Evolutionary conservation across 345 rosid genomes (phyloP), one percentile per base, ranked within the genome.

Genomic region (Clausena lansium): DNA sequence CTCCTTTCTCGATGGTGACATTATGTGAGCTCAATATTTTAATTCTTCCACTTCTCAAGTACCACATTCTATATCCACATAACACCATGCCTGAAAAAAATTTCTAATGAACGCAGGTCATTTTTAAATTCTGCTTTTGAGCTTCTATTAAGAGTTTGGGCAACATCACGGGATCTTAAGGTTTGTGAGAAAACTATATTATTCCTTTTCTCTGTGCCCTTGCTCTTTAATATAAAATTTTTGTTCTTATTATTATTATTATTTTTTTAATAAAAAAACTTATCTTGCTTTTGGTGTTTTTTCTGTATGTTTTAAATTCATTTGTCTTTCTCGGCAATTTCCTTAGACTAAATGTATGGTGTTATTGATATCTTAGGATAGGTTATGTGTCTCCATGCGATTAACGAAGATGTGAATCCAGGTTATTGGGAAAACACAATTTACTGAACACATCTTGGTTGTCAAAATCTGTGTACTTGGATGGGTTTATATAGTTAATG

Each of bases 41-140:
- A 75, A 47, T 78, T 78, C 30, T 72, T 75, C 74, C 68, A 45
- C 73, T 62, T 66, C 39, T 72, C 76, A 76, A 63, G 67, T 77
- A 58, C 71, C 74, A 60, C 45, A 57, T 82, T 70, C 76, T 70
- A 25, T 35, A 62, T 73, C 61, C 30, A 25, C 73, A 33, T 38
- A 30, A 67, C 3, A 28, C 74, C 6, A 15, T 79, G 64, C 70
- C 73, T 71, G 74, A 78, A 78, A 75, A 28, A 77, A 81, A 69
- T 75, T 32, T 62, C 57, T 70, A 58, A 70, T 83, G 78, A 75
- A 54, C 77, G 77, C 88, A 95, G 99, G 98, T 95, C 99, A 66
- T 93, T 85, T 83, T 79, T 95, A 54, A 92, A 93, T 86, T 93
- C 99, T 78, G 96, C 88, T 76, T 95, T 95, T 92, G 99, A 95